Percentiles rank a stretch among this genome's conserved stretches.
These are phyloP conservation scores for Apiotrichum laibachii DNA, from an alignment of 1,284 basidiomycete genomes.

Conservation along the genomic window DNA sequence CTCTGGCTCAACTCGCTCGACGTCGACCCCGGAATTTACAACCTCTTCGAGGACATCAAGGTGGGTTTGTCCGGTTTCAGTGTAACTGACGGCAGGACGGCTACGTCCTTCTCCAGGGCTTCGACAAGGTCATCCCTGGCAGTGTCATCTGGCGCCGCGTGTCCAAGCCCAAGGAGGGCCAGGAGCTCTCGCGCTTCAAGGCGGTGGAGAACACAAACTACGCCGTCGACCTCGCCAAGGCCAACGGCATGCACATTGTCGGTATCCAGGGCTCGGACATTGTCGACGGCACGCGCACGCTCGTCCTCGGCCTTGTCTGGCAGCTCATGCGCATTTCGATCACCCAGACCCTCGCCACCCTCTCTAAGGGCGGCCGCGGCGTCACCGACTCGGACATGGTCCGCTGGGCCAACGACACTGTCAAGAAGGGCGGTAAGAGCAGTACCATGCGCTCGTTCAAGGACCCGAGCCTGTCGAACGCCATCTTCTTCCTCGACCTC, in stretches of 20 bases:
- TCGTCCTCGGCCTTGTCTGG: constrained; percentile 95
- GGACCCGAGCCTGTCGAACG: constrained; percentile 85
- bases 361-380: constrained; percentile 70
- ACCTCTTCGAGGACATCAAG: constrained; percentile 92
- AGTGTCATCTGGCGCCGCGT: constrained; percentile 92
- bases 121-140: constrained; percentile 91
- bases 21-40: constrained; percentile 93
- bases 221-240: constrained; percentile 83
- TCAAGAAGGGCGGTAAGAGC: constrained; percentile 68
- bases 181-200: constrained; percentile 90
- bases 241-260: constrained; percentile 91
- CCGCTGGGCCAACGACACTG: constrained; percentile 90
- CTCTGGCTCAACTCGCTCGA: constrained; percentile 97
- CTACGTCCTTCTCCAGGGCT: constrained; percentile 85
- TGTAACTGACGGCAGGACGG: constrained; percentile 59
- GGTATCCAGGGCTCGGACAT: constrained; percentile 98
- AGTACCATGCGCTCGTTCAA: constrained; percentile 83
- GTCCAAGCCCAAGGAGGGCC: constrained; percentile 83
- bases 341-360: constrained; percentile 78
- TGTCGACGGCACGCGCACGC: constrained; percentile 83
- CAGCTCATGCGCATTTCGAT: constrained; percentile 91
- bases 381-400: constrained; percentile 92
- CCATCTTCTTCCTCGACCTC: constrained; percentile 89
- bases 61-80: constrained; percentile 43
- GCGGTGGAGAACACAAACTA: constrained; percentile 99